phyloP scores from a whole-genome alignment of 116 monocot genomes.

The Thalassia testudinum region DNA sequence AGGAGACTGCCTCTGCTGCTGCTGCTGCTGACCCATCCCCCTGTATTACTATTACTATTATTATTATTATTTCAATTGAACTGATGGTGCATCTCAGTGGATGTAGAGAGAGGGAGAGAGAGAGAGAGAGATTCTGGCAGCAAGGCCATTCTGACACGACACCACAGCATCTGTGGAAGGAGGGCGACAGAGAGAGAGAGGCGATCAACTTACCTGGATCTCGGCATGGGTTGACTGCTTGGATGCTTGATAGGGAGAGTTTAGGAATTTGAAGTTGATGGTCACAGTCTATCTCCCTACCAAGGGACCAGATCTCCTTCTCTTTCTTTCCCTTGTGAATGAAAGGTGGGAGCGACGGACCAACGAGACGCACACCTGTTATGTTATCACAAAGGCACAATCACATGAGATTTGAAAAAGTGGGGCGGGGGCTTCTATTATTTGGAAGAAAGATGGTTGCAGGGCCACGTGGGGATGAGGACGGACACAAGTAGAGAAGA shows the following conservation, averaged over 20 bases:
- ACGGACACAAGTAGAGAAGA: too few species aligned
- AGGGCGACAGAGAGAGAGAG: background rate
- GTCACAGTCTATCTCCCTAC: too few species aligned
- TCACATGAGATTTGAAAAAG: too few species aligned
- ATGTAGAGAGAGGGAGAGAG: background rate
- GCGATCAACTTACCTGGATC: conserved; percentile 4
- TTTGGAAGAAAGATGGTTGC: too few species aligned
- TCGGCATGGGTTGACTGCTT: conserved; percentile 2
- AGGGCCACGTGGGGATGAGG: too few species aligned
- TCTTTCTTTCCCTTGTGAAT: background rate
- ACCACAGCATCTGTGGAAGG: background rate
- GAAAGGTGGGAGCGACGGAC: too few species aligned
- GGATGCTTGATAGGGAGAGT: too few species aligned
- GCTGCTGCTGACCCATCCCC: conserved; percentile 5
- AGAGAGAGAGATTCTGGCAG: background rate
- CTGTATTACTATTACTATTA: conserved; percentile 1
- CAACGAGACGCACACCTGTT: too few species aligned
- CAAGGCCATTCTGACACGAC: background rate
- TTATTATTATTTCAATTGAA: background rate
- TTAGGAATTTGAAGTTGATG: too few species aligned
- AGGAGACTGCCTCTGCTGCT: conserved; percentile 23
- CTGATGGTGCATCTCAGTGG: background rate
- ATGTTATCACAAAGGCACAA: too few species aligned
- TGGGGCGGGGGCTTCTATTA: too few species aligned
- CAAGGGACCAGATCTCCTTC: background rate